These are phyloP conservation scores for Malassezia brasiliensis DNA, from an alignment of 1,284 basidiomycete genomes.

Conservation along the genomic window DNA sequence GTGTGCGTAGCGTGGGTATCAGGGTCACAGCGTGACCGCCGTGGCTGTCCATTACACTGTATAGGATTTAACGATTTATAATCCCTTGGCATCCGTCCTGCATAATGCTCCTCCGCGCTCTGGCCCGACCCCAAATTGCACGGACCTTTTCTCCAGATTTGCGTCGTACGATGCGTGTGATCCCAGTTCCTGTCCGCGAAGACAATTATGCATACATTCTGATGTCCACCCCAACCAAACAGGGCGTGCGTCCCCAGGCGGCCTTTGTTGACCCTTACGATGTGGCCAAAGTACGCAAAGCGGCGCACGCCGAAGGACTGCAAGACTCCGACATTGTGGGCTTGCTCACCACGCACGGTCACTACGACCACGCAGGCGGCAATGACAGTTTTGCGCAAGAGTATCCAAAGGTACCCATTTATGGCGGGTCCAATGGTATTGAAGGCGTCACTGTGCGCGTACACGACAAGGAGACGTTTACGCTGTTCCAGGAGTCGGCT, in stretches of 20 bases:
- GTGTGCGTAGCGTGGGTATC: neutral
- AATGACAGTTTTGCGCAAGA: conserved; percentile 55
- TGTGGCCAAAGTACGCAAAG: conserved; percentile 62
- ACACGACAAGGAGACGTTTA: conserved; percentile 41
- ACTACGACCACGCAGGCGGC: conserved; percentile 74
- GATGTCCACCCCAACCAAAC: conserved; percentile 22
- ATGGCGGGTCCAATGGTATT: conserved; percentile 69
- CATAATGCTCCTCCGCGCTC: neutral
- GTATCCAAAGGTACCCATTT: conserved; percentile 65
- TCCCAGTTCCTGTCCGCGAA: conserved; percentile 43
- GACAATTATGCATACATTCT: conserved; percentile 49
- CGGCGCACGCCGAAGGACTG: conserved; percentile 56
- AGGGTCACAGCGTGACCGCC: neutral
- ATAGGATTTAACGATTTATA: neutral
- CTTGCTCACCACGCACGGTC: conserved; percentile 44
- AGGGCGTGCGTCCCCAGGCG: conserved; percentile 17
- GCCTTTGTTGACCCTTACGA: conserved; percentile 64
- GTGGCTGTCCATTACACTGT: neutral
- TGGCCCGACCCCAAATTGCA: neutral
- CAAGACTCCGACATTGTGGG: conserved; percentile 49
- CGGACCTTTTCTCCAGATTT: neutral
- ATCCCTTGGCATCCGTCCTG: neutral
- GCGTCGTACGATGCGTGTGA: conserved; percentile 36
- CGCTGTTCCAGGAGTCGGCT: conserved; percentile 20
- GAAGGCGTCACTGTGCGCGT: conserved; percentile 64